A percentile compares a stretch with the other conserved stretches of the same genome.
phyloP scores from a whole-genome alignment of 1,139 yeast species.

The Diutina mesorugosa region DNA sequence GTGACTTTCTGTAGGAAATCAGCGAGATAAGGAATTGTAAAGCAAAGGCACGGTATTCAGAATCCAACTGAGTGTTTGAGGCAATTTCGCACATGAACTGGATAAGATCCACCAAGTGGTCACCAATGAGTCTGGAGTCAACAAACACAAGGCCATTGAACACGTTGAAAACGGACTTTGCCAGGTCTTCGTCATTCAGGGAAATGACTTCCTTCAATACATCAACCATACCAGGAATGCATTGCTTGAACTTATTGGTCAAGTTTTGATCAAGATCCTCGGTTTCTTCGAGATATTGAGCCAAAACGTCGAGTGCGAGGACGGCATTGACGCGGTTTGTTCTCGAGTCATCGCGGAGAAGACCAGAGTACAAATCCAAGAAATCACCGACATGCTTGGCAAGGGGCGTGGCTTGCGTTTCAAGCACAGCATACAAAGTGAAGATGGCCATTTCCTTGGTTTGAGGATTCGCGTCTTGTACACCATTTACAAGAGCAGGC shows the following conservation, averaged over 20 bases:
- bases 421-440: conserved; percentile 66
- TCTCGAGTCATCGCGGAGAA: conserved; percentile 56
- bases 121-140: conserved; percentile 72
- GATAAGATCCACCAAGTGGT: conserved; percentile 55
- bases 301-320: conserved; percentile 66
- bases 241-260: conserved; percentile 47
- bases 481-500: conserved; percentile 57
- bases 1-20: conserved; percentile 56
- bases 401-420: conserved; percentile 56
- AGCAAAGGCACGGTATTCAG: conserved; percentile 74
- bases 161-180: conserved; percentile 71
- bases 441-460: conserved; percentile 79
- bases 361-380: conserved; percentile 51
- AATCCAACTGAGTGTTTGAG: conserved; percentile 52
- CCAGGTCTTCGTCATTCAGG: conserved; percentile 58
- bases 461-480: conserved; percentile 39
- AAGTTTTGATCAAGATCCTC: conserved; percentile 31
- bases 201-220: conserved; percentile 68
- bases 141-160: conserved; percentile 68
- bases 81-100: conserved; percentile 70
- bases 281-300: conserved; percentile 52
- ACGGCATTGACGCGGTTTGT: conserved; percentile 79
- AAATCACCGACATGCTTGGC: conserved; percentile 53
- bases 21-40: conserved; percentile 76
- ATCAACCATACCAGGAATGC: conserved; percentile 71